Conservation (phyloP, 192 early-diverging fungal species). For the Coemansia sp. region DNA sequence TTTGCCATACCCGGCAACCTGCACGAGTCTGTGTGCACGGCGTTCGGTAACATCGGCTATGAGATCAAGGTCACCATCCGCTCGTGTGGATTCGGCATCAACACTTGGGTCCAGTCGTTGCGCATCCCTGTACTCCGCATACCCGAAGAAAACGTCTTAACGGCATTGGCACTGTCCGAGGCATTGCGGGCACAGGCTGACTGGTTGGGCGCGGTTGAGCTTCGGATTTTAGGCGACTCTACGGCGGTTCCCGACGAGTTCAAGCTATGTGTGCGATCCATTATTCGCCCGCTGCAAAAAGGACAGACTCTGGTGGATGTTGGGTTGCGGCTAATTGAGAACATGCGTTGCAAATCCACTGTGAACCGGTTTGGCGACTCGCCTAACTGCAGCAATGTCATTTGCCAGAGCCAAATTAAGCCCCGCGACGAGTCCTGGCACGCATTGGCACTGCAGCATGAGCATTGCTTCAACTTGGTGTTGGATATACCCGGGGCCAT, state of each 20-base stretch:
- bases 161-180: slow-evolving; percentile 14
- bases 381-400: slow-evolving; percentile 3
- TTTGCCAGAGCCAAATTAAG: slow-evolving; percentile 13
- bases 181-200: slow-evolving; percentile 34
- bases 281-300: slow-evolving; percentile 42
- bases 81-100: slow-evolving; percentile 44
- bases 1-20: slow-evolving; percentile 32
- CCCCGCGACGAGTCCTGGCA: neutral
- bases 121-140: slow-evolving; percentile 36
- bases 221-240: slow-evolving; percentile 29
- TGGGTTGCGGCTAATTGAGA: slow-evolving; percentile 32
- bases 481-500: slow-evolving; percentile 30
- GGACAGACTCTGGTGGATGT: slow-evolving; percentile 29
- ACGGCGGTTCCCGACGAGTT: slow-evolving; percentile 27
- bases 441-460: slow-evolving; percentile 19
- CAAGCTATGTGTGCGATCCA: slow-evolving; percentile 16
- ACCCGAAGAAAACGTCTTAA: slow-evolving; percentile 20
- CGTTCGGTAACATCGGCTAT: slow-evolving; percentile 30
- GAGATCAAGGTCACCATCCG: slow-evolving; percentile 37
- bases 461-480: slow-evolving; percentile 26
- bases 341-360: slow-evolving; percentile 14
- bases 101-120: slow-evolving; percentile 35
- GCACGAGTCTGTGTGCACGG: slow-evolving; percentile 34
- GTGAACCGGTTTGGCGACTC: slow-evolving; percentile 30
- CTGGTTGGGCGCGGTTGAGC: slow-evolving; percentile 45